These are phyloP conservation scores for Thermochaetoides thermophila DNA, from an alignment of 495 filamentous ascomycete genomes.

Conservation along the genomic window DNA sequence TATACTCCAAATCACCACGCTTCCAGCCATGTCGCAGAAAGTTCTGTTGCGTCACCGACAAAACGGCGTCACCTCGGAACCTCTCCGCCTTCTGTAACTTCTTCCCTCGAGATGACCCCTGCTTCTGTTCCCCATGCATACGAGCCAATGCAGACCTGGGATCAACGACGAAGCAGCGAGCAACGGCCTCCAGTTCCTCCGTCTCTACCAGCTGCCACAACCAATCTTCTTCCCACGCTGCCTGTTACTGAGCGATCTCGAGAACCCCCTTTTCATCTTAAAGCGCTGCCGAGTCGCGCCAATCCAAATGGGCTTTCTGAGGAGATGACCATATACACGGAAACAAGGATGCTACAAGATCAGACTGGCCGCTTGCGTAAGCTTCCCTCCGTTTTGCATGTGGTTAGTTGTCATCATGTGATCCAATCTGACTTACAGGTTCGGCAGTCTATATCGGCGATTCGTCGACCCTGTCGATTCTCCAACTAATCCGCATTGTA, in stretches of 20 bases:
- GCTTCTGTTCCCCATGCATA: constrained; percentile 6
- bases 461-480: constrained; percentile 54
- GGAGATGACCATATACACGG: constrained; percentile 41
- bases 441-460: constrained; percentile 52
- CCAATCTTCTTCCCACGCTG: neutral
- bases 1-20: constrained; percentile 26
- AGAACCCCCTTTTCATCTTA: constrained; percentile 19
- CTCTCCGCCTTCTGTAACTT: constrained; percentile 15
- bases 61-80: constrained; percentile 31
- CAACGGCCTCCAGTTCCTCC: neutral
- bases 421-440: too few species aligned
- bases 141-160: constrained; percentile 13
- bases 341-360: constrained; percentile 45
- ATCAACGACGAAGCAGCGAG: constrained; percentile 9
- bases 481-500: constrained; percentile 59
- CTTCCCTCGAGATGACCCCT: constrained; percentile 9
- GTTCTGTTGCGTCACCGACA: constrained; percentile 26
- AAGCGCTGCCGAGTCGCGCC: constrained; percentile 36
- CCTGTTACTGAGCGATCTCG: constrained; percentile 9
- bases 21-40: constrained; percentile 19
- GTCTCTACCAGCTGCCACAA: constrained; percentile 2
- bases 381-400: too few species aligned
- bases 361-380: constrained; percentile 39
- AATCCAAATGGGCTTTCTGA: constrained; percentile 36
- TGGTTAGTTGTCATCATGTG: too few species aligned